phyloP scores from a whole-genome alignment of 2,329 filamentous ascomycete genomes.

The Ceratocystis huliohia region DNA sequence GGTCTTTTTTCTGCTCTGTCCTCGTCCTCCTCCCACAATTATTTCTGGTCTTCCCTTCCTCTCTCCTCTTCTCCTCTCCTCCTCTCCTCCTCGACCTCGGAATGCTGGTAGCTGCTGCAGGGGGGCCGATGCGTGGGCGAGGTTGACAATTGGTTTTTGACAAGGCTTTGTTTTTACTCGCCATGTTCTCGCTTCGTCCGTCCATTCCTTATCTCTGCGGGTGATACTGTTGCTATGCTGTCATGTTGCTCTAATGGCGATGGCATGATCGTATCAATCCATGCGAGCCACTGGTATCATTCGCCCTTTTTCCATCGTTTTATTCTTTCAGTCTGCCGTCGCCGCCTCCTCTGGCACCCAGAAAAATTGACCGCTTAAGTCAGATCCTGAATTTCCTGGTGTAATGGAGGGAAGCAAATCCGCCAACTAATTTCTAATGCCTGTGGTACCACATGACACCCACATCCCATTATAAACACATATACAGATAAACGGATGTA shows the following conservation, averaged over 20 bases:
- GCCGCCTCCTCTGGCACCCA: not conserved
- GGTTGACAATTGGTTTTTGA: not conserved
- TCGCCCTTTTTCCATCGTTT: not conserved
- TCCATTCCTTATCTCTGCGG: too few species aligned
- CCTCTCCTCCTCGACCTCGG: not conserved
- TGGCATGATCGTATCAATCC: too few species aligned
- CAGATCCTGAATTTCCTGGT: not conserved
- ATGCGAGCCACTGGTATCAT: not conserved
- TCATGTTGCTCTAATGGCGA: too few species aligned
- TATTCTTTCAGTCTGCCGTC: not conserved
- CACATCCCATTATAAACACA: not conserved
- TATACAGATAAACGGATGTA: not conserved
- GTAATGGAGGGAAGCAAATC: constrained; percentile 3
- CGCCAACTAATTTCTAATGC: constrained; percentile 9
- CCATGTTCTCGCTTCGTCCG: too few species aligned
- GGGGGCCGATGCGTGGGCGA: not conserved
- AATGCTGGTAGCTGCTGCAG: constrained; percentile 3
- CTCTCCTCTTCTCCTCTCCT: not conserved
- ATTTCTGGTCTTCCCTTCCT: too few species aligned
- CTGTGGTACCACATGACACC: constrained; percentile 9
- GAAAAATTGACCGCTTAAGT: not conserved
- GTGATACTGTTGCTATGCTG: too few species aligned
- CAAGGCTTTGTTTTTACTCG: too few species aligned
- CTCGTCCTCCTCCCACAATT: too few species aligned
- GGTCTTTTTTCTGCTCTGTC: too few species aligned